Conservation (phyloP, 78 protist species). For the Dictyostelium firmibasis region DNA sequence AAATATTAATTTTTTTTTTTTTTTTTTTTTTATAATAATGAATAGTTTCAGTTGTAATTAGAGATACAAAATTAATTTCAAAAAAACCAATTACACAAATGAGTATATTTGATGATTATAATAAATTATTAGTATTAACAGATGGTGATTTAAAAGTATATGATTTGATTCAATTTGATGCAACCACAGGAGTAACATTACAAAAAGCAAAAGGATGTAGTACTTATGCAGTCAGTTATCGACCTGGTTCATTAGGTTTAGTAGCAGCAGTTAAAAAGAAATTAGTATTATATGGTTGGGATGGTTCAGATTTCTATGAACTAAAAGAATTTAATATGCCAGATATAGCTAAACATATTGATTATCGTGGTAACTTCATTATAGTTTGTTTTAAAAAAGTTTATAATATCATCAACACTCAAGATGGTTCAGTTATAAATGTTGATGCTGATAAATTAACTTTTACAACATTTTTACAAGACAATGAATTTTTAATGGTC, state of each 20-base stretch:
- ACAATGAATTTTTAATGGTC: conserved; percentile 60
- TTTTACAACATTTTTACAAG: conserved; percentile 57
- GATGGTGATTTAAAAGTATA: conserved; percentile 46
- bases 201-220: conserved; percentile 61
- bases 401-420: conserved; percentile 39
- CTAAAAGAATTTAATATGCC: conserved; percentile 67
- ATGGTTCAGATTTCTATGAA: conserved; percentile 53
- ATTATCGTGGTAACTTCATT: conserved; percentile 34
- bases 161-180: conserved; percentile 3
- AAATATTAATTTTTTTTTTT: too few relatives aligned
- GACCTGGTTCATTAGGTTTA: conserved; percentile 9
- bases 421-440: conserved; percentile 27
- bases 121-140: conserved; percentile 38
- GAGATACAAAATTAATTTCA: conserved; percentile 48
- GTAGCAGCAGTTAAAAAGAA: conserved; percentile 76
- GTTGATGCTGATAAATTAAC: conserved; percentile 58
- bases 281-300: conserved; percentile 33
- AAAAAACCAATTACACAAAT: conserved; percentile 62
- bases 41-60: conserved; percentile 13
- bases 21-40: neutral
- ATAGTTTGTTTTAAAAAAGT: conserved; percentile 55
- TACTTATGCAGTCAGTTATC: conserved; percentile 34
- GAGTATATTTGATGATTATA: conserved; percentile 43
- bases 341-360: conserved; percentile 39
- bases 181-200: neutral